Percentiles rank a stretch among this genome's conserved stretches.
Evolutionary conservation across 2,329 filamentous ascomycete genomes (phyloP).

Genomic region (Colletotrichum camelliae): DNA sequence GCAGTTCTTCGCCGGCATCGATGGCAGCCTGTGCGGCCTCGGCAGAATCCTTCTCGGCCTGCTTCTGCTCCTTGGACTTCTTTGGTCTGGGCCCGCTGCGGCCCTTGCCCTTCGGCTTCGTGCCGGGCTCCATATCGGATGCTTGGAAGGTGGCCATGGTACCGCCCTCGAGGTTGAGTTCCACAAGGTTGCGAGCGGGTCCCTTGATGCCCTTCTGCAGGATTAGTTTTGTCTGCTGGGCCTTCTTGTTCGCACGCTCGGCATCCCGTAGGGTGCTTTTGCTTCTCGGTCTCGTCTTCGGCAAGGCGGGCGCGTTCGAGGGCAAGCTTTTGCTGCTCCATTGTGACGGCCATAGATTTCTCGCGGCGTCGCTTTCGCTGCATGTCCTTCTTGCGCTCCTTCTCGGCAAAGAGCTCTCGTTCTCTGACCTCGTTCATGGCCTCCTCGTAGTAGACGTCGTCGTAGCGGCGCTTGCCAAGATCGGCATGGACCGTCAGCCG

Average conservation of each 20-base stretch:
- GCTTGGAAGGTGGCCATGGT: constrained; percentile 85
- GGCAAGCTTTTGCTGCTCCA: constrained; percentile 87
- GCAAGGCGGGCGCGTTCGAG: constrained; percentile 79
- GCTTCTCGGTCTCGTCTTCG: constrained; percentile 81
- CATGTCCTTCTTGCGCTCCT: constrained; percentile 99
- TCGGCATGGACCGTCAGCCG: constrained; percentile 73
- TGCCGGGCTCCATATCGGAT: constrained; percentile 56
- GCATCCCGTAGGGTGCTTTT: constrained; percentile 83
- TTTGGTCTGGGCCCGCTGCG: constrained; percentile 74
- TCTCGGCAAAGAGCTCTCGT: constrained; percentile 90
- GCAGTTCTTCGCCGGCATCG: constrained; percentile 78
- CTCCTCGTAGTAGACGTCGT: constrained; percentile 77
- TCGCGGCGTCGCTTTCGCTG: constrained; percentile 94
- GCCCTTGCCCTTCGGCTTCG: constrained; percentile 55
- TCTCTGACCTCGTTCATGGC: constrained; percentile 88
- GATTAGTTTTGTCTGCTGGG: constrained; percentile 85
- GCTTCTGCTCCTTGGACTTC: constrained; percentile 89
- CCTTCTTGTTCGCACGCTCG: constrained; percentile 90
- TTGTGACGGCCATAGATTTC: constrained; percentile 92
- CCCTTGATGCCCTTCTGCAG: constrained; percentile 87
- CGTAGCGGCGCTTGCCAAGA: constrained; percentile 77
- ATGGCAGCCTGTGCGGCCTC: constrained; percentile 86
- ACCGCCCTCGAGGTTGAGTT: constrained; percentile 83
- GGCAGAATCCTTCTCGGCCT: constrained; percentile 81
- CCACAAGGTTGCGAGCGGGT: constrained; percentile 67